Evolutionary conservation across 2,329 filamentous ascomycete species (phyloP), one percentile per base, ranked within the genome.

Genomic region (Aspergillus tamarii): DNA sequence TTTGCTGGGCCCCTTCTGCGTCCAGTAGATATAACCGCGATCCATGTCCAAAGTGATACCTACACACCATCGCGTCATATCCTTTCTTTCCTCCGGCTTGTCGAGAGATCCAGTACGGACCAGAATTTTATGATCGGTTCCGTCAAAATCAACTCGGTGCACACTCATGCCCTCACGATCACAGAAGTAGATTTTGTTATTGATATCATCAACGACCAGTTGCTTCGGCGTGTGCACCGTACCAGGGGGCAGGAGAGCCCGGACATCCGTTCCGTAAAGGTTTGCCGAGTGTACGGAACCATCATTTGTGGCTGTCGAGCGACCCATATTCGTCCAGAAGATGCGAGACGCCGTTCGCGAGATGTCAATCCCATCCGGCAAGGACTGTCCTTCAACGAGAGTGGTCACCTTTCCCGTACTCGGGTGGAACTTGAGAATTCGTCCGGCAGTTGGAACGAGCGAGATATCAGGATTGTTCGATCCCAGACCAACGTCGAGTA

Each of bases 1-100:
- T 71, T 88, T 89, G 10, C 82, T 80, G 0, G 79, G 75, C 0
- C 87, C 87, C 68, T 89, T 89, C 60, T 88, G 86, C 0, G 83
- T 85, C 87, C 87, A 89, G 76, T 85, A 88, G 45, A 89, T 77
- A 53, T 82, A 80, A 5, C 80, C 80, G 1, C 73, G 73, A 0
- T 69, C 62, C 0, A 75, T 73, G 9, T 81, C 81, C 1, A 89
- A 76, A 0, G 83, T 74, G 50, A 89, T 81, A 1, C 87, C 87
- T 10, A 89, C 86, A 59, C 84, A 87, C 84, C 85, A 87, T 2
- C 77, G 54, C 2, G 41, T 73, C 53, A 66, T 70, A 64, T 74
- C 65, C 36, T 82, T 77, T 2, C 66, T 70, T 11, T 70, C 62
- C 21, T 32, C 30, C 0, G 26, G 28, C 72, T 60, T 16, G 68